Conservation (phyloP, 768 basidiomycete genomes). For the Rhodotorula kratochvilovae region DNA sequence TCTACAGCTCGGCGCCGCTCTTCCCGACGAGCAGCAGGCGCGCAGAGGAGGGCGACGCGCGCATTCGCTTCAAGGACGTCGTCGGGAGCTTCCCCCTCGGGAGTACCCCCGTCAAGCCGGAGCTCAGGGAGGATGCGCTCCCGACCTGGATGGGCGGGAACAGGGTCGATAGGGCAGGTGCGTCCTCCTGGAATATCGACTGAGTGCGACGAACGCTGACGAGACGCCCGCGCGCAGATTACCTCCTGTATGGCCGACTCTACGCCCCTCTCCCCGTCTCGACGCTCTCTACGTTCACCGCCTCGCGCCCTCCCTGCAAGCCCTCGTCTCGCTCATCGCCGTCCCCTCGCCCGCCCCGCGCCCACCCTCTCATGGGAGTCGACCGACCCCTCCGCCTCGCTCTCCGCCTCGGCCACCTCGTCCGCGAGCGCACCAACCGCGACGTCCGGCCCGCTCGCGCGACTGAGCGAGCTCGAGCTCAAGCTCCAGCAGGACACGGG, state of each 20-base stretch:
- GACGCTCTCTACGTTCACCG: constrained; percentile 86
- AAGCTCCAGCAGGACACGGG: constrained; percentile 88
- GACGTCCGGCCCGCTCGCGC: constrained; percentile 50
- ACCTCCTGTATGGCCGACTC: constrained; percentile 84
- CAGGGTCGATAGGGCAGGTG: constrained; percentile 70
- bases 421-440: constrained; percentile 50
- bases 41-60: constrained; percentile 59
- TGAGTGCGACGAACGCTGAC: too few species aligned
- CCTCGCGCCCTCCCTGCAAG: constrained; percentile 71
- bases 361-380: constrained; percentile 33
- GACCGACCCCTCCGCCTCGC: constrained; percentile 46
- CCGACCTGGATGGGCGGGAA: constrained; percentile 67
- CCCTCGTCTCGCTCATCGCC: constrained; percentile 78
- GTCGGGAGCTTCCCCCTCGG: constrained; percentile 81
- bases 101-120: constrained; percentile 72
- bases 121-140: constrained; percentile 65
- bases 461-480: constrained; percentile 59
- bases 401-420: constrained; percentile 49
- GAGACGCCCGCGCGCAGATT: constrained; percentile 57
- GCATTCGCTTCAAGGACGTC: constrained; percentile 79
- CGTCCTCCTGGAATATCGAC: constrained; percentile 39
- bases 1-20: constrained; percentile 82
- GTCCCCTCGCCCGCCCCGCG: constrained; percentile 48
- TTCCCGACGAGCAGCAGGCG: constrained; percentile 47
- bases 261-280: constrained; percentile 78